A percentile compares a stretch with the other conserved stretches of the same genome.
Conservation (phyloP, 1,284 basidiomycete species). For the Megacollybia platyphylla region DNA sequence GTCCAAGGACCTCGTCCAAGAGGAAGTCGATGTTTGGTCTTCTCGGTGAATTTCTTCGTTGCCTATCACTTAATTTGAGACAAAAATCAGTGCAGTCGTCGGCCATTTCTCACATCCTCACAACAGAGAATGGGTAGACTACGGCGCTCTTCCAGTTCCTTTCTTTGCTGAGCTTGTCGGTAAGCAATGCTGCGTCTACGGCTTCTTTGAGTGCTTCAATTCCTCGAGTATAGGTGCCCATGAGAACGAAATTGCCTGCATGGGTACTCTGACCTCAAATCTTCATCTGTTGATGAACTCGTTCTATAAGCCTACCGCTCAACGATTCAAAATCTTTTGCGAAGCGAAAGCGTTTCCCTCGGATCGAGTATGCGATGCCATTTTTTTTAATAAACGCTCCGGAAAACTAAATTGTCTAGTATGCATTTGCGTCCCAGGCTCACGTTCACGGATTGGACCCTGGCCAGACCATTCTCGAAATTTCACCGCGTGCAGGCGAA, state of each 20-base stretch:
- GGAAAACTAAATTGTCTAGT: slow-evolving; percentile 35
- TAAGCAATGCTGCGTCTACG: slow-evolving; percentile 18
- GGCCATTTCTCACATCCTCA: slow-evolving; percentile 90
- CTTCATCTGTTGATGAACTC: slow-evolving; percentile 89
- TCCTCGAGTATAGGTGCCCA: slow-evolving; percentile 52
- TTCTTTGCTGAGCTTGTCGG: slow-evolving; percentile 80
- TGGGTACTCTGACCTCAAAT: slow-evolving; percentile 90
- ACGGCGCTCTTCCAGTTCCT: slow-evolving; percentile 63
- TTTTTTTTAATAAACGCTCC: neutral
- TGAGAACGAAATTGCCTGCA: slow-evolving; percentile 84
- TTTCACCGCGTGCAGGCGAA: slow-evolving; percentile 75
- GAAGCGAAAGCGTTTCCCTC: slow-evolving; percentile 93
- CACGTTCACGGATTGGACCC: slow-evolving; percentile 73
- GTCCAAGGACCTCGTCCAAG: slow-evolving; percentile 60
- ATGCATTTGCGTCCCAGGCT: slow-evolving; percentile 88
- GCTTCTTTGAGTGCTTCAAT: slow-evolving; percentile 1
- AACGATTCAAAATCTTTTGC: slow-evolving; percentile 89
- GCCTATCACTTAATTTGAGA: slow-evolving; percentile 2
- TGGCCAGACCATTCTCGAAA: slow-evolving; percentile 61
- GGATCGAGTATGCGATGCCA: slow-evolving; percentile 58
- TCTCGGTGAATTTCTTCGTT: slow-evolving; percentile 39
- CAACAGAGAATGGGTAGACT: slow-evolving; percentile 74
- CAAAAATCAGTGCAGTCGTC: slow-evolving; percentile 59
- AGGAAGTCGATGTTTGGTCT: slow-evolving; percentile 87
- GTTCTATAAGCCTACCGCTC: slow-evolving; percentile 83